phyloP scores from a whole-genome alignment of 2,329 filamentous ascomycete species.

The Hypoxylon sp. region DNA sequence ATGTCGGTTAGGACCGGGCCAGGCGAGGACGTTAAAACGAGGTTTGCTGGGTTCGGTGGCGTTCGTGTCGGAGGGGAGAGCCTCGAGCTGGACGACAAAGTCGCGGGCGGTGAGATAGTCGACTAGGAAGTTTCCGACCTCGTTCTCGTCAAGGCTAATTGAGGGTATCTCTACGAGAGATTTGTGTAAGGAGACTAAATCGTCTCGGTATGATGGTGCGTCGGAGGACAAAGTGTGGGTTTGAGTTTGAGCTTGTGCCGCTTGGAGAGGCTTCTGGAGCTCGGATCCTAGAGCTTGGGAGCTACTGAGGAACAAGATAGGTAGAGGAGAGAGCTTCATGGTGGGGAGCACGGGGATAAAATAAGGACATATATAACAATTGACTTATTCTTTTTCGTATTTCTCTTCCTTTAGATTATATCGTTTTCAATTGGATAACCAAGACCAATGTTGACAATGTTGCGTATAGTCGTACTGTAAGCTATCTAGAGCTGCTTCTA shows the following conservation, averaged over 20 bases:
- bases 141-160: constrained; percentile 72
- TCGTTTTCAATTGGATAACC: not conserved
- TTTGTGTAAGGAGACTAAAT: constrained; percentile 76
- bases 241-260: constrained; percentile 5
- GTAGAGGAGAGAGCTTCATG: constrained; percentile 32
- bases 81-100: constrained; percentile 56
- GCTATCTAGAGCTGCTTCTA: too few species aligned
- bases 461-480: too few species aligned
- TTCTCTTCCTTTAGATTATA: too few species aligned
- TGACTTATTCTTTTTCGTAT: not conserved
- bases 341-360: not conserved
- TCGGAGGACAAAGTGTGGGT: constrained; percentile 13
- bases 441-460: too few species aligned
- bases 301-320: constrained; percentile 21
- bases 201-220: constrained; percentile 54
- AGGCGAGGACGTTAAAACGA: constrained; percentile 83
- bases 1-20: constrained; percentile 56
- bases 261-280: constrained; percentile 26
- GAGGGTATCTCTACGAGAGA: constrained; percentile 79
- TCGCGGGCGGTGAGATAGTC: constrained; percentile 65
- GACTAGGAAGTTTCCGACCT: constrained; percentile 73
- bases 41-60: constrained; percentile 43
- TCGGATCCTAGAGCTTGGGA: constrained; percentile 24
- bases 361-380: not conserved
- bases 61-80: constrained; percentile 49